Percentiles rank a stretch among this genome's conserved stretches.
Conservation (phyloP, 1,139 yeast genomes). For the Arxiozyma heterogenica region DNA sequence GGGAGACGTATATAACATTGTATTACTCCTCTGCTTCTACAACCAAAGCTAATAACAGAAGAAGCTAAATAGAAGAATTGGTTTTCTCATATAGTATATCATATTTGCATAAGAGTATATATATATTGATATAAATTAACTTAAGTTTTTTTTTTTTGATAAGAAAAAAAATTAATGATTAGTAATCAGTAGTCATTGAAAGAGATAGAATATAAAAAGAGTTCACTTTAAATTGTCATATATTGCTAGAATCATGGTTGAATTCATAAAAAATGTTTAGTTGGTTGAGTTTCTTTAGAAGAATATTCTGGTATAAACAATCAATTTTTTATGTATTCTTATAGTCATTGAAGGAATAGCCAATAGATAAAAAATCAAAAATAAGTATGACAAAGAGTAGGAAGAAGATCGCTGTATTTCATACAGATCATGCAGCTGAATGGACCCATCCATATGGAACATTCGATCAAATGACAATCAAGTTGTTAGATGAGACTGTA, state of each 20-base stretch:
- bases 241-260: neutral
- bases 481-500: slow-evolving; percentile 14
- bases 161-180: neutral
- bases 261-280: too few species aligned
- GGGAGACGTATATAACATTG: neutral
- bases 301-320: neutral
- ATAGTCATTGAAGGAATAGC: neutral
- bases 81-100: neutral
- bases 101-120: neutral
- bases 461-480: slow-evolving; percentile 22
- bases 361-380: neutral
- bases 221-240: neutral
- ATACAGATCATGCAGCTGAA: slow-evolving; percentile 19
- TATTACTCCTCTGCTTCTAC: neutral
- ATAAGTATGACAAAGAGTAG: neutral
- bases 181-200: neutral
- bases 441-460: slow-evolving; percentile 20
- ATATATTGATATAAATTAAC: too few species aligned
- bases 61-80: neutral
- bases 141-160: too few species aligned
- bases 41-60: neutral
- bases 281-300: too few species aligned
- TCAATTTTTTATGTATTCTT: neutral
- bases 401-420: slow-evolving; percentile 23
- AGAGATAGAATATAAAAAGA: neutral